Evolutionary conservation across 768 basidiomycete species (phyloP).

Genomic region (Goffeauzyma gilvescens): DNA sequence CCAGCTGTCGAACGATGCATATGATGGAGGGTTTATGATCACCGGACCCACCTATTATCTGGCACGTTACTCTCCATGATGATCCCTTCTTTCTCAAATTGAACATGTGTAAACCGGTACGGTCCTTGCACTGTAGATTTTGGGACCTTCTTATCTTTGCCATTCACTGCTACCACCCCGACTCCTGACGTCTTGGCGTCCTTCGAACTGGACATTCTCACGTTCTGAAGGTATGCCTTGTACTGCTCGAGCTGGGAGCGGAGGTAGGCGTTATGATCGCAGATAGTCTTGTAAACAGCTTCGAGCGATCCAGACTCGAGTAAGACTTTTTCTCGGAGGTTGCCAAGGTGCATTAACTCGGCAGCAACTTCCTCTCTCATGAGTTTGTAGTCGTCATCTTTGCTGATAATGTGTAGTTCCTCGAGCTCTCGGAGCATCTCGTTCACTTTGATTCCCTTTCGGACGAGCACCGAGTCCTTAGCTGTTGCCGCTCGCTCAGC

Average conservation of each 20-base stretch:
- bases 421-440: conserved; percentile 95
- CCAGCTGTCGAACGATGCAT: not conserved
- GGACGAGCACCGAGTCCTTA: conserved; percentile 84
- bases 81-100: conserved; percentile 96
- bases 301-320: conserved; percentile 82
- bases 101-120: conserved; percentile 92
- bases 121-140: conserved; percentile 81
- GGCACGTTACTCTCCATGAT: conserved; percentile 99
- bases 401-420: conserved; percentile 68
- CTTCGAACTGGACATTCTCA: conserved; percentile 69
- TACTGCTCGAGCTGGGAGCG: conserved; percentile 94
- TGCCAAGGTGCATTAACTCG: conserved; percentile 89
- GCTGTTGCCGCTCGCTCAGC: conserved; percentile 93
- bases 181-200: conserved; percentile 61
- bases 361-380: conserved; percentile 96
- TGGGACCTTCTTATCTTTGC: conserved; percentile 82
- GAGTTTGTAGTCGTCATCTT: conserved; percentile 63
- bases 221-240: conserved; percentile 97
- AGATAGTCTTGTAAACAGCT: conserved; percentile 96
- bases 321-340: conserved; percentile 84
- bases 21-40: conserved; percentile 1
- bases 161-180: conserved; percentile 84
- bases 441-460: conserved; percentile 97
- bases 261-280: conserved; percentile 96
- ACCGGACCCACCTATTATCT: conserved; percentile 60